Conservation (phyloP, 768 basidiomycete genomes). For the Pisolithus marmoratus region DNA sequence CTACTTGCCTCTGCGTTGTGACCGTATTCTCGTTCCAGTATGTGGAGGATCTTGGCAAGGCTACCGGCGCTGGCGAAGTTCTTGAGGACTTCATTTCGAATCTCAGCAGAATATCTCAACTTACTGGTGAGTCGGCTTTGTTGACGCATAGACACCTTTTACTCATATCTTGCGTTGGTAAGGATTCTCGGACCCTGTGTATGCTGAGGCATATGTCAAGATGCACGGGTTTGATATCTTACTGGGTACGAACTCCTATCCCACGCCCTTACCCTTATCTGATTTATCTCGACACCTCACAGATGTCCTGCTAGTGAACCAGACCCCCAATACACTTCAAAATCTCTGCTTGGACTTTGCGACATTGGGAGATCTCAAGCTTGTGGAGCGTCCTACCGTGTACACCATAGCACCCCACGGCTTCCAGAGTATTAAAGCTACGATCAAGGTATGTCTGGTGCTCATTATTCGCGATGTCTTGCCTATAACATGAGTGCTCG, state of each 20-base stretch:
- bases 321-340: conserved; percentile 89
- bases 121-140: conserved; percentile 60
- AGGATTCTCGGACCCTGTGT: conserved; percentile 98
- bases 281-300: not conserved
- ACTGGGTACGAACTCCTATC: conserved; percentile 50
- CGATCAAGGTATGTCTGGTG: conserved; percentile 66
- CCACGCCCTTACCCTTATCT: not conserved
- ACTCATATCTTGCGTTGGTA: not conserved
- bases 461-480: not conserved
- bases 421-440: conserved; percentile 98
- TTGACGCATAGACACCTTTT: not conserved
- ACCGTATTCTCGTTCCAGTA: conserved; percentile 45
- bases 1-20: not conserved
- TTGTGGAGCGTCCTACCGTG: conserved; percentile 91
- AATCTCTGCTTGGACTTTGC: conserved; percentile 97
- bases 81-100: conserved; percentile 94
- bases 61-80: conserved; percentile 78
- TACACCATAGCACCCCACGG: conserved; percentile 94
- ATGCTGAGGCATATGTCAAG: conserved; percentile 96
- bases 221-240: conserved; percentile 97
- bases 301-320: conserved; percentile 97
- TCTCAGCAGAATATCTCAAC: conserved; percentile 85
- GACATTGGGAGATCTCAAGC: conserved; percentile 92
- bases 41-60: conserved; percentile 81
- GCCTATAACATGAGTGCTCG: not conserved